Conservation (phyloP, 768 basidiomycete species). For the Agrocybe praecox region DNA sequence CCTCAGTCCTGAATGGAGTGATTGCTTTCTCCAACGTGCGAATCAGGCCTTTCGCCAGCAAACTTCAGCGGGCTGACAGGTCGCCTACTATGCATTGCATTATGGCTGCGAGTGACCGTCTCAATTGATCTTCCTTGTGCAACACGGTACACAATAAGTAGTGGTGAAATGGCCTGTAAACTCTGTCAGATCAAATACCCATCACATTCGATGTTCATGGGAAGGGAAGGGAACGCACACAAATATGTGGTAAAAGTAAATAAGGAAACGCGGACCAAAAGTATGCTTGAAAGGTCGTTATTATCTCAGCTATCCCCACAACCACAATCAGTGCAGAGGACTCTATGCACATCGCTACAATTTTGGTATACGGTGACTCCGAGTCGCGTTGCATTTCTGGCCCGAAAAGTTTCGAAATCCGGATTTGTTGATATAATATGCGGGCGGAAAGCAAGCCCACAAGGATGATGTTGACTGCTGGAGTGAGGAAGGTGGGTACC, state of each 20-base stretch:
- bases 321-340: constrained; percentile 1
- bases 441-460: background rate
- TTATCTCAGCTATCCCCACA: background rate
- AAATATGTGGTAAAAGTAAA: constrained; percentile 2
- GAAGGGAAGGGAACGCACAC: background rate
- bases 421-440: background rate
- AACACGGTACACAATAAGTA: constrained; percentile 3
- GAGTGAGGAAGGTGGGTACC: background rate
- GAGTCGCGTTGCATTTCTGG: background rate
- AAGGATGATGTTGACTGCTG: background rate
- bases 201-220: background rate
- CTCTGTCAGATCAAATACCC: background rate
- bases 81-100: background rate
- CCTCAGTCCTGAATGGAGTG: too few relatives aligned
- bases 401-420: background rate
- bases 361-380: background rate
- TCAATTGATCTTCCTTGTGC: background rate
- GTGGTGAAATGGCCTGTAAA: constrained; percentile 2
- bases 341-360: constrained; percentile 3
- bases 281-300: background rate
- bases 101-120: background rate
- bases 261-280: background rate
- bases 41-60: too few relatives aligned
- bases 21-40: too few relatives aligned
- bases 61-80: too few relatives aligned